phyloP scores from a whole-genome alignment of 2,329 filamentous ascomycete genomes.

The Pyricularia grisea region DNA sequence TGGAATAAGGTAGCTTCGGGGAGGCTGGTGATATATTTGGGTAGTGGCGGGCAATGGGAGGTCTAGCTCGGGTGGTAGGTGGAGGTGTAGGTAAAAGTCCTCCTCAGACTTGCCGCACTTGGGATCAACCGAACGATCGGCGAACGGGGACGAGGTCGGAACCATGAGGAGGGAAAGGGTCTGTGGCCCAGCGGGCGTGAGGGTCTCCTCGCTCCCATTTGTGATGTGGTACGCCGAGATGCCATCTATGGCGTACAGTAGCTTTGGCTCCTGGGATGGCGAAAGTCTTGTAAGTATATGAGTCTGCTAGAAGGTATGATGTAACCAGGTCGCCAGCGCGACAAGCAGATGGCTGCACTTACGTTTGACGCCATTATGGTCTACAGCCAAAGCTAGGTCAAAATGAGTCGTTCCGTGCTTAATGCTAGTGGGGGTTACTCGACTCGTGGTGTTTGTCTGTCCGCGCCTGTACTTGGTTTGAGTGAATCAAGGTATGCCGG shows the following conservation, averaged over 20 bases:
- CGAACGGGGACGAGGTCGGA: conserved; percentile 70
- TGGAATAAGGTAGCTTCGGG: conserved; percentile 85
- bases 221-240: conserved; percentile 88
- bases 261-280: conserved; percentile 46
- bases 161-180: conserved; percentile 94
- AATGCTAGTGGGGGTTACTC: background rate
- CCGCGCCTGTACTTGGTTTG: background rate
- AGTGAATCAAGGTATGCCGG: background rate
- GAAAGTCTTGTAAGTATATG: background rate
- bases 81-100: conserved; percentile 94
- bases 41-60: conserved; percentile 89
- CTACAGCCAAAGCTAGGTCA: background rate
- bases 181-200: conserved; percentile 80
- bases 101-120: conserved; percentile 53
- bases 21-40: conserved; percentile 94
- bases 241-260: conserved; percentile 66
- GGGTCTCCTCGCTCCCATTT: conserved; percentile 71
- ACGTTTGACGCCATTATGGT: background rate
- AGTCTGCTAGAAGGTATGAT: background rate
- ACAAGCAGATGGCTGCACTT: background rate
- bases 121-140: conserved; percentile 42
- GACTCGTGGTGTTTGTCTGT: background rate
- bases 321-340: background rate
- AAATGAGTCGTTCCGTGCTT: background rate
- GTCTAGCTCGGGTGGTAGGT: conserved; percentile 89